These are phyloP conservation scores for Rusavskia elegans DNA, from an alignment of 495 filamentous ascomycete species.

Conservation along the genomic window DNA sequence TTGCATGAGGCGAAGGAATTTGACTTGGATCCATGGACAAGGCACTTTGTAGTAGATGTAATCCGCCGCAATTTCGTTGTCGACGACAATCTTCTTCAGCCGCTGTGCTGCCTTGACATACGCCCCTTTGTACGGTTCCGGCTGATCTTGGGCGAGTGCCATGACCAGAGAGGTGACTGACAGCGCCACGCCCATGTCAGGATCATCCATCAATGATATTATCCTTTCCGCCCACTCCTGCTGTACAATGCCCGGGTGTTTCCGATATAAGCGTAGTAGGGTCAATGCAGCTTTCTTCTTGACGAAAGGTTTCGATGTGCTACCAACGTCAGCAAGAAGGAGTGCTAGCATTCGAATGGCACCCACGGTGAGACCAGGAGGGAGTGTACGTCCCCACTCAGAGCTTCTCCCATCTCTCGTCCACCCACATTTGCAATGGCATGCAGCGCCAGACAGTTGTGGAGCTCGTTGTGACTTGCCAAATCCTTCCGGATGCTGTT, in stretches of 20 bases:
- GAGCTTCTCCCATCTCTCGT: constrained; percentile 89
- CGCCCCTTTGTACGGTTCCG: constrained; percentile 82
- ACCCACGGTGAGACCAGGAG: constrained; percentile 90
- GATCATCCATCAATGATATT: constrained; percentile 95
- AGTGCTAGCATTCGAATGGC: background rate
- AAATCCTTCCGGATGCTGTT: constrained; percentile 98
- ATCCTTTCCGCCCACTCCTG: constrained; percentile 95
- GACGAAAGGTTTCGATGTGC: constrained; percentile 92
- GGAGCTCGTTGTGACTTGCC: constrained; percentile 85
- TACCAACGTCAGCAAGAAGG: constrained; percentile 20
- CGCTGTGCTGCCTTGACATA: constrained; percentile 86
- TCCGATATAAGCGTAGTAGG: constrained; percentile 87
- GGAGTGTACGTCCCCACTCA: constrained; percentile 85
- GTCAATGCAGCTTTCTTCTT: constrained; percentile 99
- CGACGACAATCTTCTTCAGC: constrained; percentile 75
- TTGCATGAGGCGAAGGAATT: constrained; percentile 76
- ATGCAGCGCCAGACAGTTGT: constrained; percentile 95
- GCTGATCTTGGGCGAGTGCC: constrained; percentile 84
- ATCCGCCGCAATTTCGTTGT: constrained; percentile 71
- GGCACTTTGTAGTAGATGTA: constrained; percentile 99
- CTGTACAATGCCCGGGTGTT: constrained; percentile 82
- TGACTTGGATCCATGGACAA: constrained; percentile 97
- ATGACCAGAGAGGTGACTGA: constrained; percentile 95
- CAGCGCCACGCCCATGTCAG: constrained; percentile 83
- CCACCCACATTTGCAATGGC: constrained; percentile 97